A percentile compares a stretch with the other conserved stretches of the same genome.
phyloP scores from a whole-genome alignment of 2,329 filamentous ascomycete genomes.

The Fusarium sp. region DNA sequence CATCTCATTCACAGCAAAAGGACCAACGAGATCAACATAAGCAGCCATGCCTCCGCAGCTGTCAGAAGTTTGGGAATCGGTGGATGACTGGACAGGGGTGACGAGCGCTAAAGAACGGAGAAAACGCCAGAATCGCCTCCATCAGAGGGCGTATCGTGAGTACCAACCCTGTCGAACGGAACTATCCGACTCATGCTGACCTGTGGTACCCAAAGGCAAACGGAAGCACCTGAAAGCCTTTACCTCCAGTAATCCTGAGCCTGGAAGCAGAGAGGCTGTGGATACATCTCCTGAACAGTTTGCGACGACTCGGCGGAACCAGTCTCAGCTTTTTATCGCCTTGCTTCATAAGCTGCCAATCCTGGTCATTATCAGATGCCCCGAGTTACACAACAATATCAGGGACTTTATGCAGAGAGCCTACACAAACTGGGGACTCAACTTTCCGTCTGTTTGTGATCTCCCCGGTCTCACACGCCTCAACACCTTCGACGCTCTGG shows the following conservation, averaged over 20 bases:
- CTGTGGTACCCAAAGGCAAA: background rate
- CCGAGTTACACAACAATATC: background rate
- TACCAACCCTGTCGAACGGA: background rate
- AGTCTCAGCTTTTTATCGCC: background rate
- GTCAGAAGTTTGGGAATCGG: slow-evolving; percentile 4
- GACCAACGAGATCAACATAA: background rate
- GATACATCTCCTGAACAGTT: background rate
- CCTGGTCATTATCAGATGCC: background rate
- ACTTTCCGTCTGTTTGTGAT: background rate
- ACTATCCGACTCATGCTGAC: background rate
- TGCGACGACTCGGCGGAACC: background rate
- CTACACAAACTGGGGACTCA: background rate
- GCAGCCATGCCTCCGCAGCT: slow-evolving; percentile 3
- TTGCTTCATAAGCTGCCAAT: background rate
- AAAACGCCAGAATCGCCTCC: slow-evolving; percentile 10
- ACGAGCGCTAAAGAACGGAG: slow-evolving; percentile 1
- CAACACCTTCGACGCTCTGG: background rate
- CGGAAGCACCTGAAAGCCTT: background rate
- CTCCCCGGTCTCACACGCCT: background rate
- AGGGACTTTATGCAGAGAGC: background rate
- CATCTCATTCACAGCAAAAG: background rate
- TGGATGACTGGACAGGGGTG: slow-evolving; percentile 9
- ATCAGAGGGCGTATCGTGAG: slow-evolving; percentile 13
- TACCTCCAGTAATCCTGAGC: background rate
- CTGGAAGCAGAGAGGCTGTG: background rate